Evolutionary conservation across 371 early-diverging fungal genomes (phyloP), one percentile per base, ranked within the genome.

Genomic region (Synchytrium microbalum): DNA sequence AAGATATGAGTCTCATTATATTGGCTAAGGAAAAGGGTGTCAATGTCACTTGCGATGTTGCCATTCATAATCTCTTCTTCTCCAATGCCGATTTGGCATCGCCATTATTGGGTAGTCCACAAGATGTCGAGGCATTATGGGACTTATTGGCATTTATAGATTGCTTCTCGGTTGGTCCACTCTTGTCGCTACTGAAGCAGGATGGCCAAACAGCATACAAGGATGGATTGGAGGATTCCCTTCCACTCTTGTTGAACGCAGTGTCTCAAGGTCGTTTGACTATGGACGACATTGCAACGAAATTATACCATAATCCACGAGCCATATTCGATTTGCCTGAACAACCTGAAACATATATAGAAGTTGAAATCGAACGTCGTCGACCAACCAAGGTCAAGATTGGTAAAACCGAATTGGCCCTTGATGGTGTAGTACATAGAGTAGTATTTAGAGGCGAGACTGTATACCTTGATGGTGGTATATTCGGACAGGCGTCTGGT

Each of bases 41-140:
- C n/a, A 70, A 77, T 27, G 91, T 94, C 29, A 92, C 94, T 19
- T 97, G 94, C 77, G 98, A 95, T 70, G 93, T 93, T 23, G 72
- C 84, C 32, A 81, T 93, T n/a, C 87, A 88, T 69, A 74, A 87
- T 25, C 77, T 95, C 58, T 93, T 93, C 80, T 28, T 67, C 19
- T 63, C 69, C 2, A 3, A 66, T 2, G 55, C 59, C 29, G 51
- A 61, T 24, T 60, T 28, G 2, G 32, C 58, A 19, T 61, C 29
- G 1, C 25, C 60, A 27, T n/a, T 58, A 2, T 32, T 71, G 46
- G 56, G 31, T 19, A 57, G 58, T 16, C 58, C 63, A 26, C 69
- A 63, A n/a, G 76, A 77, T 62, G 85, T 87, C 61, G 76, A 82
- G 24, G 81, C 85, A 5, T 72, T 94, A 61, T 95, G 95, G 96